Evolutionary conservation across 371 early-diverging fungal species (phyloP).

Genomic region (Rhizomucor pusillus): DNA sequence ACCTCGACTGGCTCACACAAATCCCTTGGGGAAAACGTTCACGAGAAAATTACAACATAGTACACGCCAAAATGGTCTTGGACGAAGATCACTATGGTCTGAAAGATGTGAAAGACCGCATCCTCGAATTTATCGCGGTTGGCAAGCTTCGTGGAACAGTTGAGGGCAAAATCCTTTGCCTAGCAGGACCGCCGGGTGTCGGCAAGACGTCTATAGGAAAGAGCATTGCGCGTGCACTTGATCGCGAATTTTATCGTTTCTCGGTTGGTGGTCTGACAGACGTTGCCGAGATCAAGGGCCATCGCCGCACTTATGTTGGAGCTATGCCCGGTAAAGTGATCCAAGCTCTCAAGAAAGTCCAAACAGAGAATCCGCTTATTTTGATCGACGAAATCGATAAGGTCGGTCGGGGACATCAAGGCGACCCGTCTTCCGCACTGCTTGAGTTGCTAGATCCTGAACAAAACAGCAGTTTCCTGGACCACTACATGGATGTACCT

Average conservation of each 20-base stretch:
- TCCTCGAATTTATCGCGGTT: conserved; percentile 98
- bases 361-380: conserved; percentile 95
- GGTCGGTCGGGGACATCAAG: conserved; percentile 94
- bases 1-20: conserved; percentile 96
- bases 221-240: conserved; percentile 92
- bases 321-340: conserved; percentile 99
- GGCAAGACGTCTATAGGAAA: conserved; percentile 98
- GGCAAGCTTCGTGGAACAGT: conserved; percentile 94
- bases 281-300: conserved; percentile 98
- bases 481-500: conserved; percentile 98
- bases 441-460: conserved; percentile 96
- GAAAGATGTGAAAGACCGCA: conserved; percentile 97
- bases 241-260: conserved; percentile 94
- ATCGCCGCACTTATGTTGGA: conserved; percentile 97
- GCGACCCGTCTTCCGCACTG: conserved; percentile 95
- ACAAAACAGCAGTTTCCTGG: conserved; percentile 94
- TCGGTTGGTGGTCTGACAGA: conserved; percentile 96
- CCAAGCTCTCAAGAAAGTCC: conserved; percentile 96
- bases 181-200: conserved; percentile 96
- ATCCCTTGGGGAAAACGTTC: conserved; percentile 95
- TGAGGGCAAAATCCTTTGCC: conserved; percentile 95
- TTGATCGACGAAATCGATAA: conserved; percentile 98
- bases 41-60: conserved; percentile 86
- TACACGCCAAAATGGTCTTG: conserved; percentile 76
- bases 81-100: conserved; percentile 99